Evolutionary conservation across 441 rosid species (phyloP).

Genomic region (Bocquillonia castaneifolia): DNA sequence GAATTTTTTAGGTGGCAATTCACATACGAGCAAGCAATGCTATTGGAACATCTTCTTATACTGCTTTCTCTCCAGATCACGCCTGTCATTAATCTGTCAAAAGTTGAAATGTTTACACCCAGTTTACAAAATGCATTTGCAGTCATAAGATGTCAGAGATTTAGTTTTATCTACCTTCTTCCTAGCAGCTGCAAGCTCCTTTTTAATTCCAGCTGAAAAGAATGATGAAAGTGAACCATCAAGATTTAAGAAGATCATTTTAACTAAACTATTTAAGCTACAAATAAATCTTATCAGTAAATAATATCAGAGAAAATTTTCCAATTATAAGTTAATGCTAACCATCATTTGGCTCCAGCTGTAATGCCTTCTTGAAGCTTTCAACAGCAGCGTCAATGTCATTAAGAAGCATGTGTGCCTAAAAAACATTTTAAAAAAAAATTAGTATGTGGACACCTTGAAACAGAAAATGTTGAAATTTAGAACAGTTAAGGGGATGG

Average conservation of each 20-base stretch:
- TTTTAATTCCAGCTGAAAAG: conserved; percentile 67
- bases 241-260: neutral
- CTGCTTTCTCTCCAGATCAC: conserved; percentile 56
- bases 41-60: conserved; percentile 73
- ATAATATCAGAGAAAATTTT: neutral
- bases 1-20: conserved; percentile 4
- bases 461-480: neutral
- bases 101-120: conserved; percentile 11
- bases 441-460: neutral
- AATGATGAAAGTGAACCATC: conserved; percentile 17
- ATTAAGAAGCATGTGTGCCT: conserved; percentile 86
- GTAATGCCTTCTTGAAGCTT: conserved; percentile 82
- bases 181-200: conserved; percentile 70
- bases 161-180: conserved; percentile 48
- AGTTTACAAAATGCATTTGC: neutral
- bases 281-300: neutral
- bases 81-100: conserved; percentile 55
- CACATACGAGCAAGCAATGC: conserved; percentile 27
- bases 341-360: conserved; percentile 91
- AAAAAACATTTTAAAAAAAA: conserved; percentile 13
- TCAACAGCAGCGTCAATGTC: conserved; percentile 89
- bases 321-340: conserved; percentile 20
- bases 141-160: neutral
- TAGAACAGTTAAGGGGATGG: neutral
- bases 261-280: neutral